These are phyloP conservation scores for Trypanosoma melophagium DNA, from an alignment of 208 protist genomes.

Conservation along the genomic window DNA sequence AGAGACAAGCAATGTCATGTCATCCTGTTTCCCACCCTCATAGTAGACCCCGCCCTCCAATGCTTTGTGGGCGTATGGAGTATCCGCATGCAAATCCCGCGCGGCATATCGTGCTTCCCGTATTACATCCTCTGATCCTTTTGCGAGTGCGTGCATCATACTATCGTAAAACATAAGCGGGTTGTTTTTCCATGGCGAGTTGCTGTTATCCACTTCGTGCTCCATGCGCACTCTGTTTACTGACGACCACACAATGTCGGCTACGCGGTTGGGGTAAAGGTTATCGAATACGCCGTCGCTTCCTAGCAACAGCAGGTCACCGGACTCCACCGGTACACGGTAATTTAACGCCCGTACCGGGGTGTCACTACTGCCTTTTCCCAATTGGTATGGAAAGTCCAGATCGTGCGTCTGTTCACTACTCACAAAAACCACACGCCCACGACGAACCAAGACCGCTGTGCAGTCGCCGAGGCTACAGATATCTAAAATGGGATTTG, in stretches of 20 bases:
- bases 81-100: conserved; percentile 47
- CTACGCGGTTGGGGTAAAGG: conserved; percentile 44
- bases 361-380: conserved; percentile 58
- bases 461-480: conserved; percentile 66
- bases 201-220: conserved; percentile 25
- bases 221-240: conserved; percentile 30
- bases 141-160: conserved; percentile 46
- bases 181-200: too few species aligned
- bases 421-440: conserved; percentile 39
- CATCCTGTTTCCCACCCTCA: conserved; percentile 77
- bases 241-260: conserved; percentile 41
- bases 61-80: conserved; percentile 63
- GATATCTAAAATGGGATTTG: conserved; percentile 56
- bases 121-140: conserved; percentile 37
- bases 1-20: conserved; percentile 68
- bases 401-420: conserved; percentile 65
- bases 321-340: conserved; percentile 44
- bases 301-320: conserved; percentile 68
- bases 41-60: conserved; percentile 63
- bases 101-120: conserved; percentile 35
- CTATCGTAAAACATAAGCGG: conserved; percentile 25
- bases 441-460: conserved; percentile 51
- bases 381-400: conserved; percentile 72
- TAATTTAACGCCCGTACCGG: conserved; percentile 40
- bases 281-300: conserved; percentile 80